Evolutionary conservation across 1,139 yeast genomes (phyloP).

Genomic region (Yamadazyma taylorii): DNA sequence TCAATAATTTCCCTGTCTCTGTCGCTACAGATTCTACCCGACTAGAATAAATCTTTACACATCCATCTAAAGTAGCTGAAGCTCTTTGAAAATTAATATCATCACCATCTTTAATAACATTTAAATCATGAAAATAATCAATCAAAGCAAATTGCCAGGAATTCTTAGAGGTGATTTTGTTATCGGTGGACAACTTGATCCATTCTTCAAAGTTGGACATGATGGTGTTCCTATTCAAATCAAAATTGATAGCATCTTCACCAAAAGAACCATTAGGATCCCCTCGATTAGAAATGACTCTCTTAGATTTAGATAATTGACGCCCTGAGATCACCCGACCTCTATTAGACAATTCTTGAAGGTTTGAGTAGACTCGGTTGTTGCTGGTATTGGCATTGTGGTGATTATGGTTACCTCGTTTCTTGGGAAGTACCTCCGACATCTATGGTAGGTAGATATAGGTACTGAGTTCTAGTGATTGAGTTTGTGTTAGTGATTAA

Average conservation of each 20-base stretch:
- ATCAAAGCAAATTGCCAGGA: slow-evolving; percentile 79
- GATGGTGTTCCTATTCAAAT: slow-evolving; percentile 46
- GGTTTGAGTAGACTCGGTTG: slow-evolving; percentile 16
- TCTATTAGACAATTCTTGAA: slow-evolving; percentile 22
- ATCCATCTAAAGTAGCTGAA: slow-evolving; percentile 40
- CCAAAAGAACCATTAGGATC: slow-evolving; percentile 28
- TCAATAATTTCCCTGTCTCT: slow-evolving; percentile 82
- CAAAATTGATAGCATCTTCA: slow-evolving; percentile 45
- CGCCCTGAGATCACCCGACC: slow-evolving; percentile 30
- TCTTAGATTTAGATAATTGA: slow-evolving; percentile 17
- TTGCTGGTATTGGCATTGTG: slow-evolving; percentile 14
- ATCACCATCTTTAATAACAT: slow-evolving; percentile 46
- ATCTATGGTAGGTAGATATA: slow-evolving; percentile 3
- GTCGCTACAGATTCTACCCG: slow-evolving; percentile 91
- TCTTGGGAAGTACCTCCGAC: slow-evolving; percentile 25
- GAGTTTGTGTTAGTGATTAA: no score
- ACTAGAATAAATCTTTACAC: slow-evolving; percentile 41
- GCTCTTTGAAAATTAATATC: slow-evolving; percentile 45
- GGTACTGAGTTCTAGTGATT: no score
- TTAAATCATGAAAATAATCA: slow-evolving; percentile 67
- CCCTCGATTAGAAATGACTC: slow-evolving; percentile 22
- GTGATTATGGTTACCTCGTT: slow-evolving; percentile 16
- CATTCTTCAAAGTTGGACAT: slow-evolving; percentile 79
- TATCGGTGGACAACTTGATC: slow-evolving; percentile 88
- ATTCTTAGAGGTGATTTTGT: slow-evolving; percentile 67